phyloP scores from a whole-genome alignment of 1,284 basidiomycete species.

The Cystobasidium pallidum region DNA sequence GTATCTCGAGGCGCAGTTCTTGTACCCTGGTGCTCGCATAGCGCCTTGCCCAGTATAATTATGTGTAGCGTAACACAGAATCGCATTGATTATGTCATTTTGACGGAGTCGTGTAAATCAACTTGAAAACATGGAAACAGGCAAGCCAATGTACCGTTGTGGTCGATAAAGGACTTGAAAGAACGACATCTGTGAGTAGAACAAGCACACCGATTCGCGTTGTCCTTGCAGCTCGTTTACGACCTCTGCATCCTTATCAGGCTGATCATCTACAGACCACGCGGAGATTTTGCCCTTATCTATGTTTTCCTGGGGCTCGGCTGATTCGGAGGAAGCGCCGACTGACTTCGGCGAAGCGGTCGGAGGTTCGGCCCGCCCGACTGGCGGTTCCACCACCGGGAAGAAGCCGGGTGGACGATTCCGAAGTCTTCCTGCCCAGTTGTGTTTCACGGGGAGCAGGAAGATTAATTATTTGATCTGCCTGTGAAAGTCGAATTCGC shows the following conservation, averaged over 20 bases:
- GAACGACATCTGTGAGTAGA: too few species aligned
- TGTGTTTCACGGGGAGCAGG: neutral
- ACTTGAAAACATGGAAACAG: too few species aligned
- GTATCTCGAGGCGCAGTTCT: neutral
- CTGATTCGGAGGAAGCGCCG: slow-evolving; percentile 1
- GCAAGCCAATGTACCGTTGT: too few species aligned
- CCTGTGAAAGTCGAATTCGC: too few species aligned
- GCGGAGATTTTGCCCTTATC: slow-evolving; percentile 13
- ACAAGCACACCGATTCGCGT: too few species aligned
- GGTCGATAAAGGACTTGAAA: too few species aligned
- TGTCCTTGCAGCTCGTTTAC: neutral
- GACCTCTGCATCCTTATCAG: neutral
- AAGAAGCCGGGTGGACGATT: neutral
- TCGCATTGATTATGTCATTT: too few species aligned
- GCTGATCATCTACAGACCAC: neutral
- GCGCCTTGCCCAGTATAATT: too few species aligned
- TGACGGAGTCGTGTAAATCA: too few species aligned
- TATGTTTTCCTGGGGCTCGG: slow-evolving; percentile 2
- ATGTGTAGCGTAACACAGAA: too few species aligned
- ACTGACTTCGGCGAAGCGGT: neutral
- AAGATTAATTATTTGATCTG: neutral
- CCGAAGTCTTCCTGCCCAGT: slow-evolving; percentile 5
- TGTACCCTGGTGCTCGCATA: too few species aligned
- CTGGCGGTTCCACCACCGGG: neutral
- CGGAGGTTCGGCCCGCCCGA: slow-evolving; percentile 9